Percentiles rank a stretch among this genome's conserved stretches.
Evolutionary conservation across 2,329 filamentous ascomycete species (phyloP).

Genomic region (Dothideomycetes sp.): DNA sequence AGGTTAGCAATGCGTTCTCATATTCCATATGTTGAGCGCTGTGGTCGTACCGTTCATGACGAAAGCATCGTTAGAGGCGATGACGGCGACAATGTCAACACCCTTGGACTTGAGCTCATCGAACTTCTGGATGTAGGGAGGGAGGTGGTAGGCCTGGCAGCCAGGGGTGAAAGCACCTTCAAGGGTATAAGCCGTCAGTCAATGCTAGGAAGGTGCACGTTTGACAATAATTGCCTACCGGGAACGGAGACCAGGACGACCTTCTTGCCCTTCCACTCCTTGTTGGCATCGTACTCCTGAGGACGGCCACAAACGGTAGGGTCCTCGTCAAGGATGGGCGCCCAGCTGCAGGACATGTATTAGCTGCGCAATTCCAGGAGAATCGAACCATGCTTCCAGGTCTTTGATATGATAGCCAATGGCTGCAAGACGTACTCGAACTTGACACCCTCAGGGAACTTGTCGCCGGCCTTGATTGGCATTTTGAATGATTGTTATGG

Average conservation of each 20-base stretch:
- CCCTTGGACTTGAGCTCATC: constrained; percentile 65
- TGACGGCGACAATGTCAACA: constrained; percentile 70
- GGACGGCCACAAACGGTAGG: constrained; percentile 71
- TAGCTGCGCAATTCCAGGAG: too few species aligned
- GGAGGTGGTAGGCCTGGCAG: constrained; percentile 71
- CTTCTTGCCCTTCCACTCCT: constrained; percentile 62
- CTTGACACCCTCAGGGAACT: constrained; percentile 67
- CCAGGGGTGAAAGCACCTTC: constrained; percentile 75
- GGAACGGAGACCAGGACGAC: constrained; percentile 60
- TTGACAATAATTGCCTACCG: constrained; percentile 33
- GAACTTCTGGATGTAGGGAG: constrained; percentile 65
- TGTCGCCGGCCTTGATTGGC: constrained; percentile 69
- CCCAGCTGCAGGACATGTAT: constrained; percentile 61
- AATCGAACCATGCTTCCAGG: too few species aligned
- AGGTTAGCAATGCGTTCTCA: neutral
- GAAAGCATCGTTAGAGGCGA: constrained; percentile 74
- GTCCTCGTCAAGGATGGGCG: constrained; percentile 62
- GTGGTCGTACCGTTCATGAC: constrained; percentile 73
- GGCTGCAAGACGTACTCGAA: constrained; percentile 51
- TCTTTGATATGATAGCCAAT: constrained; percentile 1
- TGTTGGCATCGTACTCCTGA: constrained; percentile 66
- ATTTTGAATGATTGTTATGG: constrained; percentile 28
- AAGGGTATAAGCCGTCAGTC: neutral
- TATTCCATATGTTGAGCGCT: too few species aligned
- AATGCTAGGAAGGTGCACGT: constrained; percentile 5